Evolutionary conservation across 2,329 filamentous ascomycete species (phyloP), one percentile per base, ranked within the genome.

Genomic region (Berkeleyomyces basicola): DNA sequence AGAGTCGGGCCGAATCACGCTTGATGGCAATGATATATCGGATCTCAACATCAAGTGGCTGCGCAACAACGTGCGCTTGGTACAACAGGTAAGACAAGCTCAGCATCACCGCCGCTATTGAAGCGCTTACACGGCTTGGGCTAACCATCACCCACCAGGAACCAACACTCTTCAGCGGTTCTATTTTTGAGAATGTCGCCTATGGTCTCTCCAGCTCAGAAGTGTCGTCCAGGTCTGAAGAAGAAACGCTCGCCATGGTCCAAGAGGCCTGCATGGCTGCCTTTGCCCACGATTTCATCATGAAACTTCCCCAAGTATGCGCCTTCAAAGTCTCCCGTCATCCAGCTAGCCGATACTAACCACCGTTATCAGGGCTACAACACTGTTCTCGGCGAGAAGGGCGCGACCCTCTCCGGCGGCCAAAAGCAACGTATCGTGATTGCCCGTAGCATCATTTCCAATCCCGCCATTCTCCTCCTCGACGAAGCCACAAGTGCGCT

Each of bases 401-500:
- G 84, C 0, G 80, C 82, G 7, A 83, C 82, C 55, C 73, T 88
- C 0, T 85, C 81, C 4, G 84, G 85, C 7, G 84, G 85, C 1
- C 84, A 87, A 67, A 78, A 83, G 61, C 85, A 87, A 68, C 78
- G 84, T 4, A 76, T 87, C 36, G 80, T 83, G 1, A 86, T 87
- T 66, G 84, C 84, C 1, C 77, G 84, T 23, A 83, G 80, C 64
- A 85, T 87, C 66, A 76, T 87, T 51, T 82, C 82, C 31, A 75
- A 84, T 62, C 83, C 84, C 0, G 75, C 75, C 2, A 81, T 88
- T 51, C 73, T 88, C 0, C 79, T 88, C 39, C 74, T 88, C 1
- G 85, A 88, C 66, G 85, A 88, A 70, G 85, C 85, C 1, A 88
- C 85, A 0, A 84, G 80, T 58, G 82, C 84, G 1, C 69, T 78